Conservation (phyloP, 2,329 filamentous ascomycete species). For the Chalaropsis ovoidea region DNA sequence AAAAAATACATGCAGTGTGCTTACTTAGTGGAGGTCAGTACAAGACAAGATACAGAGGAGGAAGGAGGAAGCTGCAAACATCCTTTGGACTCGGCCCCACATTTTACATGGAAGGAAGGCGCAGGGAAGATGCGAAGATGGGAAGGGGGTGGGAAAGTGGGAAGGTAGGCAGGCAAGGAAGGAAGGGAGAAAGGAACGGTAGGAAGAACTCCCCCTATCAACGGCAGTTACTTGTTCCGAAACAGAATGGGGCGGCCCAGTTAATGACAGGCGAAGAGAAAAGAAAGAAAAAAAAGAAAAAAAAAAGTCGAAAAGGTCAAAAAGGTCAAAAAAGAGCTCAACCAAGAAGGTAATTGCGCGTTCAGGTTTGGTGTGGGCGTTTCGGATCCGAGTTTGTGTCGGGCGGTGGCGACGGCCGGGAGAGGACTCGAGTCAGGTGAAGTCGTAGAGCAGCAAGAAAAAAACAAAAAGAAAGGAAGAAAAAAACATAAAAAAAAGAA, state of each 20-base stretch:
- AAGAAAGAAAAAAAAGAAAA: neutral
- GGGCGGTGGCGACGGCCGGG: too few species aligned
- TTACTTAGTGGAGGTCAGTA: neutral
- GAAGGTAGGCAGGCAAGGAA: slow-evolving; percentile 1
- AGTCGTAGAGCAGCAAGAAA: too few species aligned
- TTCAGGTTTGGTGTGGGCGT: too few species aligned
- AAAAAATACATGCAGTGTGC: neutral
- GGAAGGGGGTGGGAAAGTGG: neutral
- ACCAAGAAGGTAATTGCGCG: too few species aligned
- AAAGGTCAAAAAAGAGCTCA: neutral
- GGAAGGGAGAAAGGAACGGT: neutral
- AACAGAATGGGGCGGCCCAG: neutral
- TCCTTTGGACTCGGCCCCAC: slow-evolving; percentile 1
- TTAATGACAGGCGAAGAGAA: neutral
- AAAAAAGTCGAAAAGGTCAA: neutral
- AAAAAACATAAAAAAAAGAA: too few species aligned
- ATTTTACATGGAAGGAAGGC: neutral
- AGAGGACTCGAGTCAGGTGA: too few species aligned
- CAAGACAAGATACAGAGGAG: neutral
- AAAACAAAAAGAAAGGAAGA: too few species aligned
- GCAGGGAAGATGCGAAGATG: neutral
- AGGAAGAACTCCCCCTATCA: slow-evolving; percentile 5
- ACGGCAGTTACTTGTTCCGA: slow-evolving; percentile 13
- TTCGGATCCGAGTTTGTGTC: too few species aligned
- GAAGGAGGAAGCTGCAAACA: neutral